Base-by-base conservation (phyloP, 2,329 filamentous ascomycete genomes). In the Mollisiaceae sp. region DNA sequence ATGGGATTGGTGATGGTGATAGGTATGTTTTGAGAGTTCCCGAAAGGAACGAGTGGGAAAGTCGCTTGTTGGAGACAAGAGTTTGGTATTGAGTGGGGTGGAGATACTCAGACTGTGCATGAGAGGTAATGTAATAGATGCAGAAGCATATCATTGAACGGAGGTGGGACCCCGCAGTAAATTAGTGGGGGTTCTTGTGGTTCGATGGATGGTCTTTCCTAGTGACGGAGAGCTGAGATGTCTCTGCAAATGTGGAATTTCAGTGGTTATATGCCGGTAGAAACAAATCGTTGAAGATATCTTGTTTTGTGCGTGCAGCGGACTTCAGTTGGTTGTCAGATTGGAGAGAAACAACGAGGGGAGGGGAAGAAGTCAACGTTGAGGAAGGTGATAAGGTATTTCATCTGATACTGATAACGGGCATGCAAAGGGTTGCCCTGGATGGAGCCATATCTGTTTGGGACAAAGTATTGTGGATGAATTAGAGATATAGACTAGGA, bases 181-280 rank as follows among this genome's bases (percentile, higher is more conserved):
- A 27, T 52, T 11, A 32, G 47, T 52, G 47, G 47, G 47, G 47
- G 47, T 22, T 6, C 27, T 47, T 22, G n/a, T 52, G 47, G 47
- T 52, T 52, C 47, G 24, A 52, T 14, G 4, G 27, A 3, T 32
- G 47, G 20, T 14, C 22, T 27, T 52, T 24, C 15, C 15, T 18
- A 18, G 38, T 41, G 47, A 24, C 2, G 8, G 20, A 52, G 47
- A 12, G 20, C 47, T 24, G 20, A 27, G 47, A 22, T 18, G n/a
- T 47, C n/a, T 20, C 20, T 18, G 43, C 14, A 47, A 18, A 3
- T 47, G 15, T 18, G 8, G 9, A 47, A 47, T 20, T 22, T n/a
- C 43, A 18, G 43, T 47, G 43, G 43, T 9, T 52, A 52, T 52
- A 52, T 52, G 47, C 47, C 47, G 47, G 47, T 52, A 52, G 24